Base-by-base conservation (phyloP, 176 grass and related monocot species). In the Eleusine coracana region DNA sequence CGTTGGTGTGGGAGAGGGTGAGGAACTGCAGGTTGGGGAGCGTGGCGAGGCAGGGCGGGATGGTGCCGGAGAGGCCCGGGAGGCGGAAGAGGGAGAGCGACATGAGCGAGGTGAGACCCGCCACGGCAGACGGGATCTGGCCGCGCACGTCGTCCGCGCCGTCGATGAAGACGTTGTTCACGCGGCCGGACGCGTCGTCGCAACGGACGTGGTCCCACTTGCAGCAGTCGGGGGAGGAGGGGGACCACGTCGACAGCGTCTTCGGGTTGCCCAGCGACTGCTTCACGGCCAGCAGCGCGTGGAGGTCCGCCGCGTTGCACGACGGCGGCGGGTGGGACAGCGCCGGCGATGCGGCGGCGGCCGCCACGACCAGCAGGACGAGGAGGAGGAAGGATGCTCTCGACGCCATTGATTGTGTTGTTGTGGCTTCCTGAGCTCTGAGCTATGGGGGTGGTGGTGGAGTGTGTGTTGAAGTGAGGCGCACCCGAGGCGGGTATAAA, bases 171-270 rank as follows among this genome's bases (percentile, higher is more conserved):
- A 97, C 85, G 85, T 86, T 84, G 82, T 88, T 73, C 79, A 92
- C 88, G 74, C 89, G 91, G 31, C 94, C 89, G 18, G 70, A 55
- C 42, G 44, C 44, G 44, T 88, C 82, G 82, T 84, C 37, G 79
- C 94, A 97, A 17, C 84, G 83, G 23, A 97, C 37, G 86, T 90
- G 82, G 42, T 88, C 85, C 94, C 94, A 97, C 65, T 11, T 4
- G 87, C 94, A 97, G 83, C 83, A 88, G 76, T 92, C 31, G 18
- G 63, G 15, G 21, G 67, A 79, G 4, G 85, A 16, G 0, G 85
- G 4, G 1, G 48, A 36, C 91, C 87, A 97, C 66, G 91, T 73
- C 56, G 82, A 87, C 65, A 97, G 79, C 58, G 80, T 84, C 11
- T 37, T 12, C 1, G 91, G 91, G 85, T 86, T 91, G 52, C 85